Conservation (phyloP, 192 early-diverging fungal genomes). For the Backusella liffmaniae region DNA sequence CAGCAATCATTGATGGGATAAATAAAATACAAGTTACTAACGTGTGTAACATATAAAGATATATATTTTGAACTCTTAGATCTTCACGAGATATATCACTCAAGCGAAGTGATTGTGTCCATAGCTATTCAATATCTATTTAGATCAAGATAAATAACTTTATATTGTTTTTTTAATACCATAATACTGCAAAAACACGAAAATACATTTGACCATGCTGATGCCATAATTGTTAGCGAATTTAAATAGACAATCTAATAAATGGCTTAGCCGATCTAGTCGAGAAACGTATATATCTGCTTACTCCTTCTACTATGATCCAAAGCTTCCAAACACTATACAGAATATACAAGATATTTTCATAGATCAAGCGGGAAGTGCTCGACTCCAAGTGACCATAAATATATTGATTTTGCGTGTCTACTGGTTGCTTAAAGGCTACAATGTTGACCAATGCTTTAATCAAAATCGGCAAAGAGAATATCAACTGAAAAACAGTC, state of each 20-base stretch:
- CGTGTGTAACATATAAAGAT: background rate
- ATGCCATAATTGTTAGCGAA: constrained; percentile 4
- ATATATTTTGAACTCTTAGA: background rate
- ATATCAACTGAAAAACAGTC: background rate
- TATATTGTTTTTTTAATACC: background rate
- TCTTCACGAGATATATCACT: background rate
- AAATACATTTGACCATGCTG: background rate
- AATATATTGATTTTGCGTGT: background rate
- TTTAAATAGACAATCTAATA: background rate
- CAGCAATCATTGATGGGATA: background rate
- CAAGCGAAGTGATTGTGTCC: background rate
- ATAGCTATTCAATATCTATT: background rate
- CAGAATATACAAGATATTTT: background rate
- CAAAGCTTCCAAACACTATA: constrained; percentile 10
- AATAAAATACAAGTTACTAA: background rate
- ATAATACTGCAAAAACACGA: background rate
- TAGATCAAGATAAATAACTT: background rate
- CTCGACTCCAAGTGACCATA: background rate
- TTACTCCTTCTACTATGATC: constrained; percentile 2
- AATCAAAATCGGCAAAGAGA: background rate
- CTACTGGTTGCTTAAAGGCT: background rate
- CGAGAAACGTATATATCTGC: background rate
- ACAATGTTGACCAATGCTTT: background rate
- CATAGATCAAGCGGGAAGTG: background rate
- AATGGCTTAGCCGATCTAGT: background rate